Conservation (phyloP, 331 rosid genomes). For the Phaseolus coccineus region DNA sequence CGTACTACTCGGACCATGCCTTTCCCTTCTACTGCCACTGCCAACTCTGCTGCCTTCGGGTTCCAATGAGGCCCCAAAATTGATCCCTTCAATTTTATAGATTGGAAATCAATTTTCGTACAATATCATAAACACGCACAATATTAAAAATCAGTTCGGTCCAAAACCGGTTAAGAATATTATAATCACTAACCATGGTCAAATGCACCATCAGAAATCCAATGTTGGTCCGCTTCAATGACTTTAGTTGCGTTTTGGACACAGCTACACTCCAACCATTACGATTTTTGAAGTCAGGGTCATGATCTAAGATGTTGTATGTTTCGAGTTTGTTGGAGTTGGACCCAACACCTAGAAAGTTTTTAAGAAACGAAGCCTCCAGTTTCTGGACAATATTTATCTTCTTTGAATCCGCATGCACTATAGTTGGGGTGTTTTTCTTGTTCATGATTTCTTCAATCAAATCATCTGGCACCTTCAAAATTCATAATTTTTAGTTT, state of each 20-base stretch:
- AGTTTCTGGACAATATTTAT: slow-evolving; percentile 49
- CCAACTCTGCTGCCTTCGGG: slow-evolving; percentile 75
- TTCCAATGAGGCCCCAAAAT: slow-evolving; percentile 99
- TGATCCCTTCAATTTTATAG: slow-evolving; percentile 57
- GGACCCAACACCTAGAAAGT: slow-evolving; percentile 38
- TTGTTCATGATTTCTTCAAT: slow-evolving; percentile 56
- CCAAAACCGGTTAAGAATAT: background rate
- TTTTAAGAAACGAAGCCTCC: slow-evolving; percentile 55
- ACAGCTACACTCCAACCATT: slow-evolving; percentile 84
- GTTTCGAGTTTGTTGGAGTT: slow-evolving; percentile 50
- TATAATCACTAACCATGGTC: slow-evolving; percentile 60
- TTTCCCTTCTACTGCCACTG: slow-evolving; percentile 64
- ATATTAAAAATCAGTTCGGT: background rate
- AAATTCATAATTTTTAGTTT: slow-evolving; percentile 11
- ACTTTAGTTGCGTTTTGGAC: slow-evolving; percentile 52
- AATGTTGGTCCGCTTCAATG: slow-evolving; percentile 55
- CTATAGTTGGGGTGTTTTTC: slow-evolving; percentile 58
- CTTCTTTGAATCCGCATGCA: slow-evolving; percentile 63
- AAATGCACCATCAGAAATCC: slow-evolving; percentile 84
- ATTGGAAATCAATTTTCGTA: slow-evolving; percentile 4
- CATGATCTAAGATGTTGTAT: slow-evolving; percentile 57
- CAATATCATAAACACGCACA: background rate
- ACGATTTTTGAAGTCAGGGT: slow-evolving; percentile 69
- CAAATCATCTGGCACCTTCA: slow-evolving; percentile 75
- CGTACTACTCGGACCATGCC: slow-evolving; percentile 79